Evolutionary conservation across 305 asterid species (phyloP).

Genomic region (Fraxinus albicans): DNA sequence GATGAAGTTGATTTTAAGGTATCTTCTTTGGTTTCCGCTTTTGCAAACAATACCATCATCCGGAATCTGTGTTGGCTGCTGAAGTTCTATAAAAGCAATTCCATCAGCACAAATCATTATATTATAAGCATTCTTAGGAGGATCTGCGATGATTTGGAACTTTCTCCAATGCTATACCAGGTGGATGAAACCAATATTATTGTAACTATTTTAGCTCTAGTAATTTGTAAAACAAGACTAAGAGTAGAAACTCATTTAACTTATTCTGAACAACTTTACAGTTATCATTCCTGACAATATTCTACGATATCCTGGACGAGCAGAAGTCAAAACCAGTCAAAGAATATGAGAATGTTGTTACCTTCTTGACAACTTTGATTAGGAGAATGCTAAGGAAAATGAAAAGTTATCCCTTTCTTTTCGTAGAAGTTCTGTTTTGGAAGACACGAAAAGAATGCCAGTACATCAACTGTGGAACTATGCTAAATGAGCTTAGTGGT

Average conservation of each 20-base stretch:
- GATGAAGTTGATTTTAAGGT: conserved; percentile 83
- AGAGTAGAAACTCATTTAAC: conserved; percentile 18
- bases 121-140: conserved; percentile 63
- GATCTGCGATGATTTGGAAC: conserved; percentile 87
- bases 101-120: conserved; percentile 69
- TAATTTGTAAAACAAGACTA: conserved; percentile 12
- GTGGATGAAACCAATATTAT: conserved; percentile 30
- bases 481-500: conserved; percentile 67
- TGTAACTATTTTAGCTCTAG: conserved; percentile 14
- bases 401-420: conserved; percentile 85
- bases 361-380: conserved; percentile 66
- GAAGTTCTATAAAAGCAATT: conserved; percentile 80
- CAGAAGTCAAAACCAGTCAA: conserved; percentile 77
- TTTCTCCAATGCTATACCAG: conserved; percentile 97
- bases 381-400: conserved; percentile 87
- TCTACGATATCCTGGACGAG: conserved; percentile 87
- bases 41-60: conserved; percentile 63
- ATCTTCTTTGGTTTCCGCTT: conserved; percentile 73
- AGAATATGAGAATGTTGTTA: conserved; percentile 74
- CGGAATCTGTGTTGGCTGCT: conserved; percentile 91
- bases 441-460: conserved; percentile 87
- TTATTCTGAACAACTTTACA: conserved; percentile 39
- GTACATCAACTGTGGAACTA: conserved; percentile 71
- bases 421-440: conserved; percentile 76
- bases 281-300: conserved; percentile 76